phyloP scores from a whole-genome alignment of 1,139 yeast species.

The Taphrina deformans region DNA sequence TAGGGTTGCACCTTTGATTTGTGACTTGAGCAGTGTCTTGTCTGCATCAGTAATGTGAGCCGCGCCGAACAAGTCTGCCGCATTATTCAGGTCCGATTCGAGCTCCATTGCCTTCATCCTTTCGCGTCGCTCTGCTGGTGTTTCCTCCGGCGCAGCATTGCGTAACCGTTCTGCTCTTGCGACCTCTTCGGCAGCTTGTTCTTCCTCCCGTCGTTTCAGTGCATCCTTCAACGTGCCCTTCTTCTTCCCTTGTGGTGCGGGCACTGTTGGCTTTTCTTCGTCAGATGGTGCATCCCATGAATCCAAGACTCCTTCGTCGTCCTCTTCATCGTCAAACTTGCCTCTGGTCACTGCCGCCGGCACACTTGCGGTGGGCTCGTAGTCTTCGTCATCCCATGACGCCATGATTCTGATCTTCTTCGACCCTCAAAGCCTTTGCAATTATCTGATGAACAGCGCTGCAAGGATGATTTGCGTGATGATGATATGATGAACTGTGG shows the following conservation, averaged over 20 bases:
- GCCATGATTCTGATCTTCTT: slow-evolving; percentile 9
- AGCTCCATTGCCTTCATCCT: slow-evolving; percentile 75
- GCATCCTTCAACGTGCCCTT: slow-evolving; percentile 47
- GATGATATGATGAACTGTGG: not conserved
- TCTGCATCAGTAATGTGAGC: slow-evolving; percentile 21
- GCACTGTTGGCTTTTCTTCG: slow-evolving; percentile 52
- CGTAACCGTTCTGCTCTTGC: slow-evolving; percentile 57
- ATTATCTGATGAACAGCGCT: not conserved
- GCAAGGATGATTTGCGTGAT: not conserved
- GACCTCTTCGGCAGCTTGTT: slow-evolving; percentile 48
- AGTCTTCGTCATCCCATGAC: slow-evolving; percentile 32
- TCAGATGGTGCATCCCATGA: slow-evolving; percentile 80
- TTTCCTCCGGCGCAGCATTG: slow-evolving; percentile 56
- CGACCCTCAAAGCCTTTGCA: not conserved
- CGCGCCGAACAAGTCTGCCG: slow-evolving; percentile 80
- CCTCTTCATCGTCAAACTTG: slow-evolving; percentile 84
- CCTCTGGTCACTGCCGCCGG: slow-evolving; percentile 52
- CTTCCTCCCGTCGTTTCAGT: slow-evolving; percentile 48
- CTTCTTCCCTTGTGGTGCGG: slow-evolving; percentile 46
- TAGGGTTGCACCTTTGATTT: slow-evolving; percentile 44
- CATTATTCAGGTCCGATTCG: slow-evolving; percentile 83
- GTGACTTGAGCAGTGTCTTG: slow-evolving; percentile 28
- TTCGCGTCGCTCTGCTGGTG: slow-evolving; percentile 51
- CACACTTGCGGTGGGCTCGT: not conserved
- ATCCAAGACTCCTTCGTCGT: slow-evolving; percentile 71